A percentile compares a stretch with the other conserved stretches of the same genome.
These are phyloP conservation scores for Suillus luteus DNA, from an alignment of 768 basidiomycete species.

Conservation along the genomic window DNA sequence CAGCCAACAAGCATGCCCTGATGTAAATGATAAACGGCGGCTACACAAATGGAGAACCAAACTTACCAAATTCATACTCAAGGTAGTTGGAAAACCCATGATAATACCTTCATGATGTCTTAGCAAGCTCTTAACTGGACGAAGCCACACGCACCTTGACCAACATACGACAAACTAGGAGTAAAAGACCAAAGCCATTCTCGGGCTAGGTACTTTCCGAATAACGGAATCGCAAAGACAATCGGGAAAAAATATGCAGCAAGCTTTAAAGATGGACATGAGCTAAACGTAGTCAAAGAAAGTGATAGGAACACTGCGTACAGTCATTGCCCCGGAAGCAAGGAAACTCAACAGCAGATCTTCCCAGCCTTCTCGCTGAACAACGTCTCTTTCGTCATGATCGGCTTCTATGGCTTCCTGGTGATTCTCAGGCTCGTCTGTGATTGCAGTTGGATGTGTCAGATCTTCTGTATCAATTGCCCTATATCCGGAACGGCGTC, in stretches of 20 bases:
- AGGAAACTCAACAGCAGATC: constrained; percentile 78
- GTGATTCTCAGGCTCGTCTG: constrained; percentile 26
- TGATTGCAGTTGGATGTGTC: constrained; percentile 19
- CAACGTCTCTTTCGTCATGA: constrained; percentile 44
- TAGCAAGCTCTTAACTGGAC: constrained; percentile 10
- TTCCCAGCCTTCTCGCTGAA: constrained; percentile 74
- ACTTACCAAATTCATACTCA: constrained; percentile 86
- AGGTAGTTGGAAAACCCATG: constrained; percentile 94
- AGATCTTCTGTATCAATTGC: constrained; percentile 36
- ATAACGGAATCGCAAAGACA: constrained; percentile 82
- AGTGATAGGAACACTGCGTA: constrained; percentile 37
- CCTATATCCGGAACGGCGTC: constrained; percentile 59
- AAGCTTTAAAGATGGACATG: constrained; percentile 49
- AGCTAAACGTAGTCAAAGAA: constrained; percentile 2
- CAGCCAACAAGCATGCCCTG: constrained; percentile 97
- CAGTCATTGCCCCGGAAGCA: constrained; percentile 75
- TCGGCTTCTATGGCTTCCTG: constrained; percentile 33
- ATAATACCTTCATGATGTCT: constrained; percentile 69
- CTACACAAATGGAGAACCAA: constrained; percentile 10
- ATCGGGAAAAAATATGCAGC: constrained; percentile 89
- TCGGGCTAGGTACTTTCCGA: constrained; percentile 79
- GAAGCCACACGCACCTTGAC: constrained; percentile 60
- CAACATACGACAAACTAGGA: constrained; percentile 89
- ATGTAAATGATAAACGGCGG: neutral
- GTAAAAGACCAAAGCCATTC: constrained; percentile 95